phyloP scores from a whole-genome alignment of 495 filamentous ascomycete species.

The Penicillium coprophilum region DNA sequence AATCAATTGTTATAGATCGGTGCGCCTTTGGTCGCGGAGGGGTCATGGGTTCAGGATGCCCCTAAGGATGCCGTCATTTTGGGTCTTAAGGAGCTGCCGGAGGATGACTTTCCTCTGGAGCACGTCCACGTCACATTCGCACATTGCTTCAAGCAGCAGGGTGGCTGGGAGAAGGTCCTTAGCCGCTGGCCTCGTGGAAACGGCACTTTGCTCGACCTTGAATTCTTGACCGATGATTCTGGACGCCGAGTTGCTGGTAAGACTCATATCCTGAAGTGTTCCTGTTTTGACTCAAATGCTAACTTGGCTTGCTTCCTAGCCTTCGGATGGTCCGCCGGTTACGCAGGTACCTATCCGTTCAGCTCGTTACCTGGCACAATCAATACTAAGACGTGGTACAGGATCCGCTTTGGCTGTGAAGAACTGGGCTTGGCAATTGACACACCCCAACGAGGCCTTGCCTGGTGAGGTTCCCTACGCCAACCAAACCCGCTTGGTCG shows the following conservation, averaged over 20 bases:
- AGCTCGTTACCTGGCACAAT: neutral
- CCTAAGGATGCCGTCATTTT: constrained; percentile 81
- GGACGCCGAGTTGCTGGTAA: constrained; percentile 75
- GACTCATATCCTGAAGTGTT: neutral
- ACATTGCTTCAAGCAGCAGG: constrained; percentile 83
- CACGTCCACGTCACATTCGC: constrained; percentile 87
- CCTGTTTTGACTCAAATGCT: constrained; percentile 34
- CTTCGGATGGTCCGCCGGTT: constrained; percentile 78
- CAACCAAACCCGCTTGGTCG: constrained; percentile 70
- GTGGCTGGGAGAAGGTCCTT: constrained; percentile 79
- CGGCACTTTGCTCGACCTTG: constrained; percentile 83
- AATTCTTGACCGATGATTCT: constrained; percentile 79
- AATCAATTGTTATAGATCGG: constrained; percentile 48
- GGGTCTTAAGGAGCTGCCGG: constrained; percentile 91
- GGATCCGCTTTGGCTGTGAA: constrained; percentile 73
- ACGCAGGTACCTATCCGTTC: constrained; percentile 54
- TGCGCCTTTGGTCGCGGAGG: constrained; percentile 74
- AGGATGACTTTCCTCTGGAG: constrained; percentile 82
- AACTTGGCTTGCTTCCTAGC: constrained; percentile 26
- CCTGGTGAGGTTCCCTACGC: constrained; percentile 71
- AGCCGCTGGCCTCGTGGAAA: constrained; percentile 78
- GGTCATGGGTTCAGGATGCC: constrained; percentile 71
- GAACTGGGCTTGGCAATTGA: constrained; percentile 87
- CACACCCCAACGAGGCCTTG: constrained; percentile 63
- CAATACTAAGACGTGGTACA: constrained; percentile 15